These are phyloP conservation scores for Cryptococcus sp. DNA, from an alignment of 1,284 basidiomycete species.

Conservation along the genomic window DNA sequence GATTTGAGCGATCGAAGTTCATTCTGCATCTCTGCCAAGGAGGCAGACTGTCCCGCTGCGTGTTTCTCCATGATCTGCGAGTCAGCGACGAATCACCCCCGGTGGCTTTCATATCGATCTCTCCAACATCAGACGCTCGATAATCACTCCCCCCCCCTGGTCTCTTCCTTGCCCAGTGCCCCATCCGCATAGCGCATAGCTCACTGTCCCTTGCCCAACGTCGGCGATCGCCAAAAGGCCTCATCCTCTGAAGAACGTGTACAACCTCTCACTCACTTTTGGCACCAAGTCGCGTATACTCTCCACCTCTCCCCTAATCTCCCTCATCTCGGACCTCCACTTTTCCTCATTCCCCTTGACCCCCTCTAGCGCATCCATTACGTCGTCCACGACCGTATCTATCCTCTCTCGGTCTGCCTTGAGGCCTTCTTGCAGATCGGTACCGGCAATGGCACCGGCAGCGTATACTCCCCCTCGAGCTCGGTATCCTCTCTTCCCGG, in stretches of 20 bases:
- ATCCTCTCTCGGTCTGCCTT: constrained; percentile 78
- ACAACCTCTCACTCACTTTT: constrained; percentile 54
- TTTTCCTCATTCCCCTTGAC: constrained; percentile 71
- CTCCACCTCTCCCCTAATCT: constrained; percentile 85
- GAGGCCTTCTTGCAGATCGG: constrained; percentile 66
- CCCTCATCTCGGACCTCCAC: constrained; percentile 83
- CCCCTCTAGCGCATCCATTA: constrained; percentile 68
- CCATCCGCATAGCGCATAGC: too few relatives aligned
- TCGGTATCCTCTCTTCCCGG: neutral
- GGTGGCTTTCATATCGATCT: neutral
- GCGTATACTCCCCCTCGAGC: too few relatives aligned
- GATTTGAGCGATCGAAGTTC: constrained; percentile 94
- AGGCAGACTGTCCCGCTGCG: constrained; percentile 69
- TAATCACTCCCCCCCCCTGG: too few relatives aligned
- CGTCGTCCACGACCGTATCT: constrained; percentile 69
- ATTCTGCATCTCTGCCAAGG: constrained; percentile 63
- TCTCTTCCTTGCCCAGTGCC: too few relatives aligned
- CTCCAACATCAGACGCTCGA: neutral
- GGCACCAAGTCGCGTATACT: constrained; percentile 86
- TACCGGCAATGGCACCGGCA: neutral
- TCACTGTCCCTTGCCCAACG: too few relatives aligned
- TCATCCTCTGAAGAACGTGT: too few relatives aligned
- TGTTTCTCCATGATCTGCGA: constrained; percentile 87
- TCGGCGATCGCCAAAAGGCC: too few relatives aligned
- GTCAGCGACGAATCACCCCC: neutral